A percentile compares a stretch with the other conserved stretches of the same genome.
Evolutionary conservation across 768 basidiomycete species (phyloP).

Genomic region (Boletus reticuloceps): DNA sequence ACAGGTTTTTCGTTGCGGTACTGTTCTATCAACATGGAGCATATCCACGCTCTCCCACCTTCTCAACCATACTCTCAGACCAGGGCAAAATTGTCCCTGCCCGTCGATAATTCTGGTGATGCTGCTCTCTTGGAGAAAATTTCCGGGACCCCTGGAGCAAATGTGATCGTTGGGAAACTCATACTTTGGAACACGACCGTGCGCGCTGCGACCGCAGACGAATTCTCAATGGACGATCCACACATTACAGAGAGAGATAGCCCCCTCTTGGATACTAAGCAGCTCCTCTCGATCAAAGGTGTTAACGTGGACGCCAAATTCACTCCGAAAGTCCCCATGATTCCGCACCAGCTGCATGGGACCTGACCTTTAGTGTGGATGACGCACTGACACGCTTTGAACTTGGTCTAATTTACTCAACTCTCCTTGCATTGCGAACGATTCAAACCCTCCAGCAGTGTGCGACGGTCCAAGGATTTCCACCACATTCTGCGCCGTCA

Average conservation of each 20-base stretch:
- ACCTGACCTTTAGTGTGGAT: conserved; percentile 50
- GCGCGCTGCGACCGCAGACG: conserved; percentile 64
- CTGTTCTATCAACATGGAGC: conserved; percentile 40
- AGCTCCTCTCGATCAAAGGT: conserved; percentile 43
- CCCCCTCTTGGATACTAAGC: conserved; percentile 36
- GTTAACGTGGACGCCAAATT: conserved; percentile 29
- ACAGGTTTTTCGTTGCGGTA: conserved; percentile 55
- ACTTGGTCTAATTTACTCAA: conserved; percentile 67
- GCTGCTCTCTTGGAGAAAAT: conserved; percentile 41
- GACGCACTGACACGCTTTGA: conserved; percentile 52
- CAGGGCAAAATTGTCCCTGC: conserved; percentile 54
- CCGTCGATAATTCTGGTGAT: conserved; percentile 48
- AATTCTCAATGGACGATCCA: conserved; percentile 66
- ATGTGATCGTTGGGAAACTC: conserved; percentile 43
- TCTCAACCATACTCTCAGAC: conserved; percentile 37
- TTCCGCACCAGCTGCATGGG: conserved; percentile 29
- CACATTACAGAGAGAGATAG: conserved; percentile 54
- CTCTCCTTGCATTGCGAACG: conserved; percentile 59
- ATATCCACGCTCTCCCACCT: conserved; percentile 13
- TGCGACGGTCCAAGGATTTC: conserved; percentile 14
- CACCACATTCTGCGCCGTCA: conserved; percentile 14
- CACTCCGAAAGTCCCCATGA: conserved; percentile 4
- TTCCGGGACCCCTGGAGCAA: conserved; percentile 32
- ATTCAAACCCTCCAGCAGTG: conserved; percentile 39
- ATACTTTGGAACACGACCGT: conserved; percentile 47